Evolutionary conservation across 768 basidiomycete species (phyloP), one percentile per base, ranked within the genome.

Genomic region (Rhizopogon sp.): DNA sequence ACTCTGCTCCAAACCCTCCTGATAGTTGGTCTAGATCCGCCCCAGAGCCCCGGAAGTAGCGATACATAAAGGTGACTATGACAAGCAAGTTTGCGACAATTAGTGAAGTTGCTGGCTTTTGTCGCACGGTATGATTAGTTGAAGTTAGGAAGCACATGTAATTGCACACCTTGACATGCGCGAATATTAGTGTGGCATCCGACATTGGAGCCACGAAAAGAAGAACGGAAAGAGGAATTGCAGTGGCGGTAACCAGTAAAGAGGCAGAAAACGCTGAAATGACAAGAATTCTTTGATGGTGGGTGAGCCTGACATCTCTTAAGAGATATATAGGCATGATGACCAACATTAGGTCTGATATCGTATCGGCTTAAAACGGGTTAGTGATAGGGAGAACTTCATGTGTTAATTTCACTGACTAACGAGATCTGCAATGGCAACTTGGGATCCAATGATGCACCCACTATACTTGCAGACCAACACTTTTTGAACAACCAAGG

Each of bases 281-380:
- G 20, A 67, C 52, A 50, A 69, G 61, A 40, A 60, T 42, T 3
- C 68, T 65, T 16, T 56, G 50, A 14, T 52, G 56, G 16, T 43
- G 50, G 6, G 54, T 17, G 25, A 69, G 63, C 25, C 35, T 55
- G 5, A 61, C 39, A 22, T 50, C 59, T 17, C 61, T 59, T 8
- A 67, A 60, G 28, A 61, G 53, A 35, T 49, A 47, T 41, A 58
- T 43, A 0, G 66, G 59, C 1, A 33, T 39, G 22, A 40, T 29
- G 17, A 67, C 66, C 25, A 67, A 57, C 31, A 58, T 54, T 28
- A 7, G 17, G 29, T 67, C 66, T 1, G 66, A 63, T 29, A 67
- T 16, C 8, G 54, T 1, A 25, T 67, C 66, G 47, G 66, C 66
- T 67, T 35, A 6, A 53, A n/a, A 41, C 20, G n/a, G 10, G 20